Base-by-base conservation (phyloP, 352 stramenopile genomes). In the Phytophthora pisi region DNA sequence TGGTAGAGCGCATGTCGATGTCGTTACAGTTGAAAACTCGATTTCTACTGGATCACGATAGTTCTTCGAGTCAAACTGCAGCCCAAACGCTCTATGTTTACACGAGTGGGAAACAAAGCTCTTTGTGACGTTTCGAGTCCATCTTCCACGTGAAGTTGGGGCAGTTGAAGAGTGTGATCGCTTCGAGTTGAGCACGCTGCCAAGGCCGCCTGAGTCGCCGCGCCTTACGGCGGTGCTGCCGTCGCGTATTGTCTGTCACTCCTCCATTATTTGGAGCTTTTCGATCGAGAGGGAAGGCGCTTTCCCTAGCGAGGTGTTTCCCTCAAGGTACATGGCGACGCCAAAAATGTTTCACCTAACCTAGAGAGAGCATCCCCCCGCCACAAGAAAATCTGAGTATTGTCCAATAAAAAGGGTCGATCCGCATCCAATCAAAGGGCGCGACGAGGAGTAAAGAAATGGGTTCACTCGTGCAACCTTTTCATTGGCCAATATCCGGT, bases 281-380 rank as follows among this genome's bases (percentile, higher is more conserved):
- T 8, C 28, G 28, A 31, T 31, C 28, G 28, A 31, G 28, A 31
- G 28, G 28, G 28, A 31, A 9, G 5, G 5, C 5, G 28, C 28
- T 31, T 31, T 31, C 28, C 28, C 28, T 31, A 31, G 28, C 28
- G 28, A 31, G 28, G 28, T 23, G 11, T 23, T 23, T 24, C 16
- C 15, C n/a, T 47, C 7, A n/a, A 47, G 15, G 40, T 8, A 47
- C 11, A 47, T 8, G 40, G 5, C 38, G 28, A 6, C 28, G 28
- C 38, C 16, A 47, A 47, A 23, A 47, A 18, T 47, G 15, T 47
- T 47, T 47, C 40, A 47, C 40, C 40, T 47, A 47, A 23, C 40
- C n/a, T 20, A 47, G 34, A 40, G 51, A 64, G 10, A 46, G 38
- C 59, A 60, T 66, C 59, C 47, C 58, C 28, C 59, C 50, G 57